Evolutionary conservation across 2,329 filamentous ascomycete genomes (phyloP).

Genomic region (Aspergillus sp.): DNA sequence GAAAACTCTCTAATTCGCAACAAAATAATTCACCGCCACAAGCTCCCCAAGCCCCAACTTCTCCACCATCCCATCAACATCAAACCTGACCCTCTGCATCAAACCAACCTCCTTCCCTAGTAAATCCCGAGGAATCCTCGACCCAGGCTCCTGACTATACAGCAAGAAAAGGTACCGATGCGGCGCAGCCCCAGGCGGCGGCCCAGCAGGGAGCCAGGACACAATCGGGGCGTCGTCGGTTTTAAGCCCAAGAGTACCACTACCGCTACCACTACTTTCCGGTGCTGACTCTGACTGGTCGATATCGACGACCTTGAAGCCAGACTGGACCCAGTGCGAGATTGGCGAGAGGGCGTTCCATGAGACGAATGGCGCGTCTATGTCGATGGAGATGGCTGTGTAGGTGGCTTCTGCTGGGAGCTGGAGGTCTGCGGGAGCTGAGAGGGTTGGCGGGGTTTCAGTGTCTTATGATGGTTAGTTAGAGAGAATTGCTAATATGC

Average conservation of each 20-base stretch:
- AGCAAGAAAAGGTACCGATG: conserved; percentile 1
- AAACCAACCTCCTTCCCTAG: neutral
- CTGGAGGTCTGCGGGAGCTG: neutral
- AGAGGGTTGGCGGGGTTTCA: neutral
- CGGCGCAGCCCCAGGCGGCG: neutral
- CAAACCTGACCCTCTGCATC: neutral
- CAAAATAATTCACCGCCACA: neutral
- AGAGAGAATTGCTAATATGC: neutral
- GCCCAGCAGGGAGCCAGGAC: neutral
- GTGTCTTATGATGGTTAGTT: neutral
- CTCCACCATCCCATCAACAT: neutral
- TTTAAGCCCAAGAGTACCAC: neutral
- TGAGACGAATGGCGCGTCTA: neutral
- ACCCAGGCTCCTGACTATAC: neutral
- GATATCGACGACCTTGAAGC: neutral
- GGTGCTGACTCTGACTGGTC: no score
- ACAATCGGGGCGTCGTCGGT: neutral
- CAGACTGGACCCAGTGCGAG: neutral
- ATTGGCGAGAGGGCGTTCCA: neutral
- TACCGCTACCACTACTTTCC: no score
- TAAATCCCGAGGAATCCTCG: neutral
- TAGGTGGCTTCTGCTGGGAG: neutral
- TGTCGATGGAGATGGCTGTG: neutral
- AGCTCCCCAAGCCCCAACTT: neutral
- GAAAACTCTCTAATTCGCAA: neutral